Evolutionary conservation across 345 rosid species (phyloP), one percentile per base, ranked within the genome.

Genomic region (Microcos paniculata): DNA sequence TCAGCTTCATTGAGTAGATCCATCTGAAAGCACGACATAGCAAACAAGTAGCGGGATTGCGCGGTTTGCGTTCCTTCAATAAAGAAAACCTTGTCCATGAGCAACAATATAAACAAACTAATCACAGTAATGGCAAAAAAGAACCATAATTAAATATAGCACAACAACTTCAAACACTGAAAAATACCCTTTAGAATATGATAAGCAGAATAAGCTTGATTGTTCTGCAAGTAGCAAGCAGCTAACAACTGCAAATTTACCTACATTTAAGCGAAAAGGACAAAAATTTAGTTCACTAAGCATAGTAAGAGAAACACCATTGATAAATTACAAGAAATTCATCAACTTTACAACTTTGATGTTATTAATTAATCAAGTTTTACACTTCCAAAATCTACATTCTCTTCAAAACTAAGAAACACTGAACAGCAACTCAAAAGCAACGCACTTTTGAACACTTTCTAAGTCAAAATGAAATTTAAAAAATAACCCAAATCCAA

Each of bases 41-140:
- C 99, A 81, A 93, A 96, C 90, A 96, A 91, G 88, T 96, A 96
- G 79, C 98, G 97, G 56, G 97, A 96, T 85, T 89, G 97, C 83
- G 97, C 92, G 91, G 84, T 89, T 81, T 88, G 92, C 43, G 91
- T 93, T 76, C 97, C 99, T 96, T 88, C 89, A 84, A 72, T 46
- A 70, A 49, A 72, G 52, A 76, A 42, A 79, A 63, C 42, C 35
- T 76, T 38, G 75, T 83, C 28, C 76, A 78, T 80, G 35, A 59
- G 76, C 38, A 70, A 76, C 76, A 78, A 57, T 10, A 45, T 56
- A 48, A n/a, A 46, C 13, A 40, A 48, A 69, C 8, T 14, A 45
- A 12, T 52, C 11, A 40, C 45, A 10, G 46, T 35, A 43, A 62
- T 8, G 38, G 30, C 2, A 9, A 21, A n/a, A 66, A 55, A 43